A percentile compares a stretch with the other conserved stretches of the same genome.
phyloP scores from a whole-genome alignment of 805 yeast genomes.

The Babjeviella inositovora region DNA sequence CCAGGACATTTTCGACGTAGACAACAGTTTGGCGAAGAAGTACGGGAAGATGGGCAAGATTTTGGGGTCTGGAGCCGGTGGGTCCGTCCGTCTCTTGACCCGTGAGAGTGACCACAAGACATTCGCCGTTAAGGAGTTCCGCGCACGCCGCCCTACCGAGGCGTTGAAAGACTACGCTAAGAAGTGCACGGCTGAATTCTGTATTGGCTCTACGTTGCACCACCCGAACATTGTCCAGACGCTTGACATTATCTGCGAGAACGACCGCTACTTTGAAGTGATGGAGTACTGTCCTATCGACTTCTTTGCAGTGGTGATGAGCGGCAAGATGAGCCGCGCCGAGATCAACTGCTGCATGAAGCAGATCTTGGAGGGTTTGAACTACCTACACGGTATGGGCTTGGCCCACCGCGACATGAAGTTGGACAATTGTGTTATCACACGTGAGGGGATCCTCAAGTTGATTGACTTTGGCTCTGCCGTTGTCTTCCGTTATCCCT shows the following conservation, averaged over 20 bases:
- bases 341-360: conserved; percentile 73
- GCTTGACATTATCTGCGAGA: conserved; percentile 54
- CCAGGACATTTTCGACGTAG: conserved; percentile 2
- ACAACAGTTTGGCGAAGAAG: too few relatives aligned
- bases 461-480: conserved; percentile 78
- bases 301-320: conserved; percentile 78
- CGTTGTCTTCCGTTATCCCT: conserved; percentile 68
- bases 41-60: conserved; percentile 65
- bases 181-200: conserved; percentile 78
- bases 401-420: conserved; percentile 74
- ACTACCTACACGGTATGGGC: conserved; percentile 62
- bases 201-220: conserved; percentile 69
- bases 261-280: conserved; percentile 59
- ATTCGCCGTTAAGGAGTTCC: conserved; percentile 75
- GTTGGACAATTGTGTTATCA: conserved; percentile 71
- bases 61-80: conserved; percentile 81
- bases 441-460: conserved; percentile 57
- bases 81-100: conserved; percentile 58
- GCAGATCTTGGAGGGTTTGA: conserved; percentile 59
- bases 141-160: conserved; percentile 58
- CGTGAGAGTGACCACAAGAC: conserved; percentile 56
- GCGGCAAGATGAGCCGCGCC: conserved; percentile 65
- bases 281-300: conserved; percentile 82
- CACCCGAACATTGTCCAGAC: conserved; percentile 75
- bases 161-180: conserved; percentile 64